Evolutionary conservation across 2,329 filamentous ascomycete species (phyloP), one percentile per base, ranked within the genome.

Genomic region (Venturia carpophila): DNA sequence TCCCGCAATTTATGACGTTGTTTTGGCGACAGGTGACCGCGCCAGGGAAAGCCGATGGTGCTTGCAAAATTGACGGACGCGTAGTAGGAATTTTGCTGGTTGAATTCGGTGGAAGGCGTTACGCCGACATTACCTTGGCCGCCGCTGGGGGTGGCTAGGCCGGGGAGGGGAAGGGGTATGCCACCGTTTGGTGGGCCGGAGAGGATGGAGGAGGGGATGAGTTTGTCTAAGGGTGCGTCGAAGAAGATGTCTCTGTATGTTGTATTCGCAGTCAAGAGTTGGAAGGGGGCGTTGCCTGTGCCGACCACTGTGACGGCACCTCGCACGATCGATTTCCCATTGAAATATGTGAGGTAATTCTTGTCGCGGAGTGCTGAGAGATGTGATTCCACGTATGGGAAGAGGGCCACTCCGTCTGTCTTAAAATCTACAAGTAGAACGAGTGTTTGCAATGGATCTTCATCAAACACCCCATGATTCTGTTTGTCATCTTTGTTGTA

Each of bases 11-110:
- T 71, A 0, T 77, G 69, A 60, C 82, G 71, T 68, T 85, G 83
- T 4, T 68, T 65, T 1, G 72, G 65, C 0, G 76, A 80, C 1
- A 89, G 71, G 2, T 74, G 75, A 4, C 79, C 80, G 70, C 72
- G 79, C 77, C 73, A 80, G 58, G 78, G 75, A 62, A 72, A 73
- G 1, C 85, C 87, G 17, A 90, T 78, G 0, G 80, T 72, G 3
- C 73, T 70, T 21, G 73, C 75, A 70, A 90, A 87, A 19, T 83
- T 80, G 3, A 81, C 79, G 60, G 83, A 87, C 21, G 87, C 85
- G 73, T 89, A 90, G 74, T 85, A 87, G 3, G 85, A 87, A 72
- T 88, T 90, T 21, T 76, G 75, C 1, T 70, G 66, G 70, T 79
- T 79, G 74, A 82, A 87, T 0, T 73, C 72, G 68, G 78, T 75